Evolutionary conservation across 768 basidiomycete species (phyloP).

Genomic region (Coprinellus micaceus): DNA sequence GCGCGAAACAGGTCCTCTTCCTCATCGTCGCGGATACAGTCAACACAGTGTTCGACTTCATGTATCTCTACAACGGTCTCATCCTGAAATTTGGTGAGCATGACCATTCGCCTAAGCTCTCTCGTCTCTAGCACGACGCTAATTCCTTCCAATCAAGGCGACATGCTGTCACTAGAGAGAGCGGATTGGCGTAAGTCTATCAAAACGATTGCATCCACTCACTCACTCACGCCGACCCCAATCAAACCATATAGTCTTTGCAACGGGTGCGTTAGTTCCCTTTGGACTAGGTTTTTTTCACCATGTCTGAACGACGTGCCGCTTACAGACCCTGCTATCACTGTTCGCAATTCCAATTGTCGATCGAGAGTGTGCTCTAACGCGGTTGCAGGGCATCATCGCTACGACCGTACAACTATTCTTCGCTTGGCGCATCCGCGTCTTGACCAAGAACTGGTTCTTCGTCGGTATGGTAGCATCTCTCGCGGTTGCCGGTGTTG

Average conservation of each 20-base stretch:
- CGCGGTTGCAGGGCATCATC: conserved; percentile 36
- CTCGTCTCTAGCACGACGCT: neutral
- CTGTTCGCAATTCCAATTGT: conserved; percentile 24
- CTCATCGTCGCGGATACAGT: conserved; percentile 48
- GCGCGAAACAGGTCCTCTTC: conserved; percentile 29
- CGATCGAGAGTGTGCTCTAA: neutral
- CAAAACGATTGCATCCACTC: neutral
- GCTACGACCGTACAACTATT: conserved; percentile 44
- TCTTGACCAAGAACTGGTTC: conserved; percentile 19
- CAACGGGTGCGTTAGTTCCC: conserved; percentile 8
- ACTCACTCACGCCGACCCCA: too few relatives aligned
- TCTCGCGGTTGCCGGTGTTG: conserved; percentile 11
- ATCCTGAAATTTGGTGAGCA: conserved; percentile 43
- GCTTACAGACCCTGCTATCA: conserved; percentile 41
- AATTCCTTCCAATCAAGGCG: conserved; percentile 10
- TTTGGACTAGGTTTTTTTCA: neutral
- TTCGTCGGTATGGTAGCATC: neutral
- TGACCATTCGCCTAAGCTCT: too few relatives aligned
- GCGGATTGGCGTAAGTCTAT: conserved; percentile 12
- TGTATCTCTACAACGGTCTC: conserved; percentile 44
- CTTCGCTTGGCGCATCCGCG: conserved; percentile 37
- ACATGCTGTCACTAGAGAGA: conserved; percentile 8
- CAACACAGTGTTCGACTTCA: conserved; percentile 41
- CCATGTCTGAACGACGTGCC: neutral
- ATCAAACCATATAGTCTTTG: too few relatives aligned